phyloP scores from a whole-genome alignment of 805 yeast genomes.

The Isabelozyma heimii region DNA sequence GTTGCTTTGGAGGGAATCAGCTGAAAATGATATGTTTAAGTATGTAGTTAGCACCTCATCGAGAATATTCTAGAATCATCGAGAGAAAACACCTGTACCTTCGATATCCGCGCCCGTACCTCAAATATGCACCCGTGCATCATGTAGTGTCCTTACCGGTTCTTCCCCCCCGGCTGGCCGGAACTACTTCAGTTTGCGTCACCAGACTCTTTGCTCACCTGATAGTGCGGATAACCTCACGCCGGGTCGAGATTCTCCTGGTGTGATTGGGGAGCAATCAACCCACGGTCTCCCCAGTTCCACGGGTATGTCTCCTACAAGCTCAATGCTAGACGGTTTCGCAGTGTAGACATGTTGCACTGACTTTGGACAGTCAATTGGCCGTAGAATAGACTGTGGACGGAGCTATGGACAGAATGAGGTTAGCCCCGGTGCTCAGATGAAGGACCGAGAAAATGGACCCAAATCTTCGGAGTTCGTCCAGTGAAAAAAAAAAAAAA shows the following conservation, averaged over 20 bases:
- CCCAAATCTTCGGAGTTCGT: not conserved
- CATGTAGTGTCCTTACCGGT: no score
- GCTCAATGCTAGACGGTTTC: no score
- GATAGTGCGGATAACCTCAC: constrained; percentile 2
- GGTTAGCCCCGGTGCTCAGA: not conserved
- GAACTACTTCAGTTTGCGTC: not conserved
- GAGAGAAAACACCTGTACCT: not conserved
- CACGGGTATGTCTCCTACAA: no score
- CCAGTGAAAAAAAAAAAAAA: not conserved
- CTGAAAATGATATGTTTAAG: not conserved
- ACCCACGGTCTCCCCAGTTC: not conserved
- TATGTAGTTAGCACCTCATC: not conserved
- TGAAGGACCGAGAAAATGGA: not conserved
- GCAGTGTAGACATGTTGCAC: no score
- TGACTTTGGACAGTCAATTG: not conserved
- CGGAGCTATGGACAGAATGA: not conserved
- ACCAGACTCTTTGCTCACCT: constrained; percentile 1
- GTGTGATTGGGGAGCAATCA: not conserved
- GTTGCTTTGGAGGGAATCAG: not conserved
- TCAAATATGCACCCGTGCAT: no score
- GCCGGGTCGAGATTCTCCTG: not conserved
- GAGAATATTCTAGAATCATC: not conserved
- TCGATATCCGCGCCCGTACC: not conserved
- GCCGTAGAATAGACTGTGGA: not conserved
- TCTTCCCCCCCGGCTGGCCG: not conserved